Evolutionary conservation across 1,284 basidiomycete genomes (phyloP).

Genomic region (Polyporus tsugae): DNA sequence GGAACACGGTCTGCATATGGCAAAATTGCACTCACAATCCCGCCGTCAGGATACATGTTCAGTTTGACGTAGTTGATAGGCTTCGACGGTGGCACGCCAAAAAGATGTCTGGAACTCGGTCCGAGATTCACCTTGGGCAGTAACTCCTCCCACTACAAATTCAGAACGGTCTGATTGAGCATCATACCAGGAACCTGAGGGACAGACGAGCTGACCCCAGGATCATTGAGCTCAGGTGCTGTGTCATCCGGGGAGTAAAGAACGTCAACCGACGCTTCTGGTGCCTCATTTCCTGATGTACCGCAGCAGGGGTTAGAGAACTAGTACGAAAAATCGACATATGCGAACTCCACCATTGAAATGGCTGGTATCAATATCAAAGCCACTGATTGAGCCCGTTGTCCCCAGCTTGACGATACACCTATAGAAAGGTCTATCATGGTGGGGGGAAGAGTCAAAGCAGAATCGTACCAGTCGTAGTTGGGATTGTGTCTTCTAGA

Average conservation of each 20-base stretch:
- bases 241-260: constrained; percentile 59
- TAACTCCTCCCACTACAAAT: constrained; percentile 79
- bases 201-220: constrained; percentile 53
- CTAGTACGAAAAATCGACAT: neutral
- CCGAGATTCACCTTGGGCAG: constrained; percentile 80
- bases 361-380: constrained; percentile 96
- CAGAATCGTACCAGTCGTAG: constrained; percentile 84
- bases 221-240: constrained; percentile 53
- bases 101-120: constrained; percentile 88
- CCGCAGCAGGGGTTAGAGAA: constrained; percentile 8
- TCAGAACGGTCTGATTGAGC: constrained; percentile 8
- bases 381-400: constrained; percentile 80
- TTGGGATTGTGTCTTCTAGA: constrained; percentile 87
- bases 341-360: constrained; percentile 72
- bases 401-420: constrained; percentile 92
- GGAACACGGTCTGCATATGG: constrained; percentile 11
- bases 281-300: constrained; percentile 86
- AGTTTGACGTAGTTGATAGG: constrained; percentile 87
- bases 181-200: neutral
- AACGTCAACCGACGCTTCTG: constrained; percentile 78
- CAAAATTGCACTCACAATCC: constrained; percentile 70
- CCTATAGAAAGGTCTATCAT: constrained; percentile 53
- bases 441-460: neutral
- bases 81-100: constrained; percentile 68
- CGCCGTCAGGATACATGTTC: constrained; percentile 97